Evolutionary conservation across 169 alveolate species (phyloP), one percentile per base, ranked within the genome.

Genomic region (Gregarina niphandrodes): DNA sequence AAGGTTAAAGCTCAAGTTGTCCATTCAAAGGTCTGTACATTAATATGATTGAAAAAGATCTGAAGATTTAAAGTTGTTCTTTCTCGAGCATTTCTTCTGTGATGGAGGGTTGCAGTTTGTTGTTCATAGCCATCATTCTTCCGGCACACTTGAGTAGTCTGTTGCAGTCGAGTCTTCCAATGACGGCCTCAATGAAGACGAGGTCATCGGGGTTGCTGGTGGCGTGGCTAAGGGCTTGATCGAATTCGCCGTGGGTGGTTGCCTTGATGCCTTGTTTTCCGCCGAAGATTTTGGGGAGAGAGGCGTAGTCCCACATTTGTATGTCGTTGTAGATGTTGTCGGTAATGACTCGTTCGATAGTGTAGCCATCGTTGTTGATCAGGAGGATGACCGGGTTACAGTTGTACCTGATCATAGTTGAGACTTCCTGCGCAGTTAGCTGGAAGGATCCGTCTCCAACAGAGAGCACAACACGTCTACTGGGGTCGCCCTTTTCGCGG

Each of bases 371-470:
- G 28, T 57, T 57, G 23, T 57, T 57, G 15, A 57, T 45, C 7
- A 57, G 53, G 7, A 57, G 19, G 21, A 57, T 57, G 9, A 56
- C 34, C 4, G 60, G 60, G 12, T 41, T 56, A 12, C 20, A 46
- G 4, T 42, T 42, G 17, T 56, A 22, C 20, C 65, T 35, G 23
- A 57, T 21, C 24, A 57, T 46, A 12, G 67, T 57, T n/a, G 67
- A 57, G n/a, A 57, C 9, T 22, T 56, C 67, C 48, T 57, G 67
- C 12, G 35, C 51, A 1, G 67, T 57, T 15, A 57, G 68, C 12
- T 57, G 67, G 35, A 57, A 31, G 28, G 68, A 54, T 3, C 67
- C 67, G 48, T 57, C 67, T 15, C 67, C 67, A 30, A 57, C 45
- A 23, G 55, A 57, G 7, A 60, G 38, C 29, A 55, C 39, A 13